Conservation (phyloP, 1,139 yeast species). For the Lodderomyces theae region DNA sequence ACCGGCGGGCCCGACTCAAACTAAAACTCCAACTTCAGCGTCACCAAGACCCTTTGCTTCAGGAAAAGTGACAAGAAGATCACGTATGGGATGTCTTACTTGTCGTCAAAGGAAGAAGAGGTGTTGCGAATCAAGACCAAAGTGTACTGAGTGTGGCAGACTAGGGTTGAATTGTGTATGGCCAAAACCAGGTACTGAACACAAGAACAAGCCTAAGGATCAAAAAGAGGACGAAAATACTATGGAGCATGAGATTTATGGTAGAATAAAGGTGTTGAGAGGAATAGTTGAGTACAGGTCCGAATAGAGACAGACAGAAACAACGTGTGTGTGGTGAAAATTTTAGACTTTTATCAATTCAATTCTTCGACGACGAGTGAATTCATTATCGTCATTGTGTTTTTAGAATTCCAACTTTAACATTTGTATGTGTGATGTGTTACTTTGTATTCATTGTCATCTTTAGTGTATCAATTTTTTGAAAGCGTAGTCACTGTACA, state of each 20-base stretch:
- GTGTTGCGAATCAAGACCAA: constrained; percentile 44
- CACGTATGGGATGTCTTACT: constrained; percentile 47
- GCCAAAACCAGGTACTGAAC: constrained; percentile 52
- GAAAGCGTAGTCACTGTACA: no score
- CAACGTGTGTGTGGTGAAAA: constrained; percentile 1
- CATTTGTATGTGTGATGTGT: background rate
- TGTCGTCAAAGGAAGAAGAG: constrained; percentile 47
- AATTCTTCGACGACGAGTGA: background rate
- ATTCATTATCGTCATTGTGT: background rate
- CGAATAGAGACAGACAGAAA: no score
- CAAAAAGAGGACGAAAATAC: constrained; percentile 47
- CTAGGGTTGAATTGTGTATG: constrained; percentile 46
- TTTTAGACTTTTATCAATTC: background rate
- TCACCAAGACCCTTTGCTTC: background rate
- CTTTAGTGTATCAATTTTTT: background rate
- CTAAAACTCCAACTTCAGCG: background rate
- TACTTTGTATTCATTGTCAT: background rate
- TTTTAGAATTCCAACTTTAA: background rate
- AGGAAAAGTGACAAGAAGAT: constrained; percentile 29
- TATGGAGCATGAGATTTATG: constrained; percentile 51
- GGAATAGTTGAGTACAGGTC: constrained; percentile 54
- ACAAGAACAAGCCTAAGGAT: constrained; percentile 47
- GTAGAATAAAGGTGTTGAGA: constrained; percentile 57
- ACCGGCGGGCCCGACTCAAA: no score
- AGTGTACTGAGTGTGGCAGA: constrained; percentile 41